Conservation (phyloP, 257 asterid genomes). For the Plantago elongata region DNA sequence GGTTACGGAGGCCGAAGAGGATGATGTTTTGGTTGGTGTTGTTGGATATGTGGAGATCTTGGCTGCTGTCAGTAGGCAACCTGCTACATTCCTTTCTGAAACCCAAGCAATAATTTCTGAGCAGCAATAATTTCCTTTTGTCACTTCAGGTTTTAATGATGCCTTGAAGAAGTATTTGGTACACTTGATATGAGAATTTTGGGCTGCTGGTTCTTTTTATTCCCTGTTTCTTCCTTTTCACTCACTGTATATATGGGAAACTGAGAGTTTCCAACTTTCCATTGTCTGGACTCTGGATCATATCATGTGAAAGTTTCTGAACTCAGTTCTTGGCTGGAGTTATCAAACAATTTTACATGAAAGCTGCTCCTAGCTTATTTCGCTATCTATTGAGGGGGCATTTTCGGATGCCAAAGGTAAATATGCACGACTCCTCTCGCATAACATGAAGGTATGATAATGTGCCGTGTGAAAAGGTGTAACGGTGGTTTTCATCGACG, state of each 20-base stretch:
- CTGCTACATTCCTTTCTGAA: constrained; percentile 41
- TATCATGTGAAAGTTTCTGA: no score
- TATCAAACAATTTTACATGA: no score
- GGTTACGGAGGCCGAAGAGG: constrained; percentile 80
- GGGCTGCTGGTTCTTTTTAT: constrained; percentile 11
- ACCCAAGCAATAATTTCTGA: constrained; percentile 26
- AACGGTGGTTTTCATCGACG: no score
- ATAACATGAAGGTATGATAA: no score
- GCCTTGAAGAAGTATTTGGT: neutral
- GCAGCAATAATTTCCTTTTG: neutral
- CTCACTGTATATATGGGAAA: neutral
- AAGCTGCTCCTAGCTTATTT: no score
- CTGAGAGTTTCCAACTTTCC: neutral
- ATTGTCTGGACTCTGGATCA: neutral
- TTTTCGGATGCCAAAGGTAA: no score
- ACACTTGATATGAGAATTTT: constrained; percentile 4
- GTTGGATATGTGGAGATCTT: constrained; percentile 85
- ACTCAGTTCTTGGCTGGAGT: no score
- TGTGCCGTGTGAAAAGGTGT: no score
- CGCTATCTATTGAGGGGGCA: no score
- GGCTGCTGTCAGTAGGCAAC: constrained; percentile 69
- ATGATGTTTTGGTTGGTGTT: constrained; percentile 79
- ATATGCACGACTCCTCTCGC: no score
- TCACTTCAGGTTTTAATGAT: neutral
- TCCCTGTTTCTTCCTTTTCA: neutral